Conservation (phyloP, 2,329 filamentous ascomycete species). For the Pseudogymnoascus sp. region DNA sequence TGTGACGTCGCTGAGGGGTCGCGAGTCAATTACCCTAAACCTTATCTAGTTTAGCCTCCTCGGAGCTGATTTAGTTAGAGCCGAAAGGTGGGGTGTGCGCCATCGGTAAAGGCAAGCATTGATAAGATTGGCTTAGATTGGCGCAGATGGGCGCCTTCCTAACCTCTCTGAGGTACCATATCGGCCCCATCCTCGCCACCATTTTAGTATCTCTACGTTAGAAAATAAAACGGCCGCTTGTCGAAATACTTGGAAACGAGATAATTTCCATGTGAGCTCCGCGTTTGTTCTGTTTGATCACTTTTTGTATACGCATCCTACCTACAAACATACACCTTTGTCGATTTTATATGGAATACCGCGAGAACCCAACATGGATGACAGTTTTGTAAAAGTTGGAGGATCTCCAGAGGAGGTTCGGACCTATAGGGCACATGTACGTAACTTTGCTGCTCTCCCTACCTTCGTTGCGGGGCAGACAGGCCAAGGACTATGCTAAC, state of each 20-base stretch:
- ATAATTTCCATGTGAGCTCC: slow-evolving; percentile 5
- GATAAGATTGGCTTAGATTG: slow-evolving; percentile 3
- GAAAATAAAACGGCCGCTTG: slow-evolving; percentile 7
- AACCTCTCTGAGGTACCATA: slow-evolving; percentile 2
- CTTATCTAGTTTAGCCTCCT: neutral
- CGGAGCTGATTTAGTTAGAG: slow-evolving; percentile 5
- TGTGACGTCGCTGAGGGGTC: slow-evolving; percentile 4
- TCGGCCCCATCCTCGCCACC: slow-evolving; percentile 4
- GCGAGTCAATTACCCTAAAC: neutral
- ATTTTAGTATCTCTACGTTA: slow-evolving; percentile 3
- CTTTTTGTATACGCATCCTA: neutral
- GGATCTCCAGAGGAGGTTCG: slow-evolving; percentile 35
- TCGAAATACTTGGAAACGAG: slow-evolving; percentile 4
- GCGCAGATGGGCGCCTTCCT: neutral
- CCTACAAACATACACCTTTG: neutral
- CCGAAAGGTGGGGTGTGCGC: neutral
- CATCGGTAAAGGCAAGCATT: neutral
- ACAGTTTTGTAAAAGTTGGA: slow-evolving; percentile 5
- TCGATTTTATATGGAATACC: neutral
- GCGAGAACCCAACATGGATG: slow-evolving; percentile 6
- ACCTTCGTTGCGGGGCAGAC: neutral
- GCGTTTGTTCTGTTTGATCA: slow-evolving; percentile 5
- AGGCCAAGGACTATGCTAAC: neutral
- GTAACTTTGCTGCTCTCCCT: slow-evolving; percentile 20
- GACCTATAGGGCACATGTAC: slow-evolving; percentile 50